phyloP scores from a whole-genome alignment of 805 yeast species.

The Phaffomyces opuntiae region DNA sequence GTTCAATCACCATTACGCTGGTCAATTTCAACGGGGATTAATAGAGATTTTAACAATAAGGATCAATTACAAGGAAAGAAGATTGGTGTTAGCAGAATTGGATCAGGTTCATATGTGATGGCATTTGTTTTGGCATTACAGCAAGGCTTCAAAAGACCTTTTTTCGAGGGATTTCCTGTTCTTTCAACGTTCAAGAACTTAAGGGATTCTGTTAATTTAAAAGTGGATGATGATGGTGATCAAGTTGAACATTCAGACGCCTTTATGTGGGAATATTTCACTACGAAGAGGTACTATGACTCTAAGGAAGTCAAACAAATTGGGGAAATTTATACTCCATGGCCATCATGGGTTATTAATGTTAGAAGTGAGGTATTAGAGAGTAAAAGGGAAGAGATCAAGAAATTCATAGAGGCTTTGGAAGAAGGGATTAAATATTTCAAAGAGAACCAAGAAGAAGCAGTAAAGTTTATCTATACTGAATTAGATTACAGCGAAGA shows the following conservation, averaged over 20 bases:
- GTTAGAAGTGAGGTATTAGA: conserved; percentile 36
- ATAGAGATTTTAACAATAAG: conserved; percentile 49
- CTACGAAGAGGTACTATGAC: conserved; percentile 81
- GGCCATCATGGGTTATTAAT: conserved; percentile 92
- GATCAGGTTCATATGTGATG: conserved; percentile 91
- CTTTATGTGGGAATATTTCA: conserved; percentile 94
- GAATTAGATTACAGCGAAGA: conserved; percentile 69
- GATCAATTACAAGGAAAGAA: conserved; percentile 50
- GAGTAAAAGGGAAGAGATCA: conserved; percentile 23
- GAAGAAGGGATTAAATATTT: conserved; percentile 67
- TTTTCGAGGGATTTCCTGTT: conserved; percentile 46
- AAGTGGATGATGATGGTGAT: conserved; percentile 6
- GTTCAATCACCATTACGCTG: conserved; percentile 84
- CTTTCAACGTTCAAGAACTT: conserved; percentile 66
- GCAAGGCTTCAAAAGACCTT: conserved; percentile 44
- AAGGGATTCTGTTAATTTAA: conserved; percentile 69
- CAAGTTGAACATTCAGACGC: conserved; percentile 56
- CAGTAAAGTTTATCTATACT: conserved; percentile 53
- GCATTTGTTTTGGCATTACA: conserved; percentile 73
- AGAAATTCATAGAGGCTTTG: conserved; percentile 44
- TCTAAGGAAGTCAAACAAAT: conserved; percentile 69
- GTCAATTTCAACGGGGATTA: conserved; percentile 77
- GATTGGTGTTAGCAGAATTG: conserved; percentile 81
- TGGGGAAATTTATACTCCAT: conserved; percentile 89
- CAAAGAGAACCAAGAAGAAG: conserved; percentile 51